Conservation (phyloP, 192 early-diverging fungal genomes). For the Coemansia sp. region DNA sequence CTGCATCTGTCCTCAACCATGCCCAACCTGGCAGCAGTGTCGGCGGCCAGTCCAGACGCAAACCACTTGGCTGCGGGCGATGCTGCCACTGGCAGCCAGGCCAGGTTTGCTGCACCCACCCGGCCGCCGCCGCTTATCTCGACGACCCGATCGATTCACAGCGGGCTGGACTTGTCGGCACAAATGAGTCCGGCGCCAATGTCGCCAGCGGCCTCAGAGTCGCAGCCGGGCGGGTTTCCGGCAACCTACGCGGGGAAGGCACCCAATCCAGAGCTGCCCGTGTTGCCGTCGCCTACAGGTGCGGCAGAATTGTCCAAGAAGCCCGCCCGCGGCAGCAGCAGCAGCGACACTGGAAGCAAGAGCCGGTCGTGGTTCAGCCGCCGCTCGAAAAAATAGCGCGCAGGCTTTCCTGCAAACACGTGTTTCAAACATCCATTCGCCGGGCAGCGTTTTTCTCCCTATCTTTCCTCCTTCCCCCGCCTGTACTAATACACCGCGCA, state of each 20-base stretch:
- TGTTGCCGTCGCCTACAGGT: background rate
- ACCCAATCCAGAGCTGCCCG: background rate
- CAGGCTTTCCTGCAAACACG: too few species aligned
- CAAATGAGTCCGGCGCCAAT: slow-evolving; percentile 2
- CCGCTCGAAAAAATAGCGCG: slow-evolving; percentile 21
- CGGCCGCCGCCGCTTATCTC: slow-evolving; percentile 44
- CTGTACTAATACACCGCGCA: background rate
- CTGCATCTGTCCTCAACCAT: slow-evolving; percentile 21
- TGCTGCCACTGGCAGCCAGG: background rate
- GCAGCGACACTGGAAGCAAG: slow-evolving; percentile 4
- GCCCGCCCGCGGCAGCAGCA: background rate
- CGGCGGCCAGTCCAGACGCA: background rate
- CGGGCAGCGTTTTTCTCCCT: background rate
- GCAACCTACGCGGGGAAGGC: background rate
- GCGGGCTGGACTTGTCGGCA: slow-evolving; percentile 1
- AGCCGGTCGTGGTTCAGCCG: slow-evolving; percentile 46
- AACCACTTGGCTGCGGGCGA: background rate
- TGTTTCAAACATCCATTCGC: too few species aligned
- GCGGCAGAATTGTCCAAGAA: background rate
- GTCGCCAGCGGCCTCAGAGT: background rate
- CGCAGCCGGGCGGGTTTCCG: background rate
- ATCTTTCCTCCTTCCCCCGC: background rate
- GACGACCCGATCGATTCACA: slow-evolving; percentile 29
- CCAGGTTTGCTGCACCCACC: slow-evolving; percentile 23
- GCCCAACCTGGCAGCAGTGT: slow-evolving; percentile 15